Evolutionary conservation across 768 basidiomycete genomes (phyloP).

Genomic region (Trametes sanguinea): DNA sequence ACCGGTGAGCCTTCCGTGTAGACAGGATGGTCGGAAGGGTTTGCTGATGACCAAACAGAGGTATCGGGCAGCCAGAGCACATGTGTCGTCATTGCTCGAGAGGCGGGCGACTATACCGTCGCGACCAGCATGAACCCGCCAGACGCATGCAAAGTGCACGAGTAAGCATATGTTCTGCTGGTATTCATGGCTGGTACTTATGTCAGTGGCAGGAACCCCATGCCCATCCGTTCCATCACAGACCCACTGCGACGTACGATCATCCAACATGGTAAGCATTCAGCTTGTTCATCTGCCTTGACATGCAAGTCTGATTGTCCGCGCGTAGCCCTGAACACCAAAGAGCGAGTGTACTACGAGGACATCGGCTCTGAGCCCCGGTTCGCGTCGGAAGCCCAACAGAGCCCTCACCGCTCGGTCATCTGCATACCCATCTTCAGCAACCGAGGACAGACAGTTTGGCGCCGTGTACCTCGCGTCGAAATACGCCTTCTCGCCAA

Average conservation of each 20-base stretch:
- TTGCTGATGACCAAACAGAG: constrained; percentile 39
- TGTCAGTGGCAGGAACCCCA: constrained; percentile 50
- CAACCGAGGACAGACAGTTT: constrained; percentile 74
- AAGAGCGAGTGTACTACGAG: constrained; percentile 59
- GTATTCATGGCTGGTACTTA: not conserved
- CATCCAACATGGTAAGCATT: constrained; percentile 59
- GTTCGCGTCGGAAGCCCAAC: constrained; percentile 67
- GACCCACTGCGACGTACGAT: constrained; percentile 70
- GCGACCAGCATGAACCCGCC: constrained; percentile 66
- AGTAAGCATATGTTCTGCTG: constrained; percentile 44
- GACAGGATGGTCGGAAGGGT: too few relatives aligned
- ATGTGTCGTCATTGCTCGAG: constrained; percentile 67
- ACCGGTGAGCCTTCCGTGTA: constrained; percentile 43
- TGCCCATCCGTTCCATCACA: constrained; percentile 54
- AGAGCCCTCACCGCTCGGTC: constrained; percentile 59
- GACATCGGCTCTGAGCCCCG: constrained; percentile 66
- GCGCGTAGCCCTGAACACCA: constrained; percentile 60
- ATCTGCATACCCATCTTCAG: constrained; percentile 73
- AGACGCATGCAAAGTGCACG: constrained; percentile 64
- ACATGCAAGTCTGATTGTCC: not conserved
- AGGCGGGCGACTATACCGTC: constrained; percentile 70
- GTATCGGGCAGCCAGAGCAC: constrained; percentile 68
- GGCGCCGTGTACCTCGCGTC: constrained; percentile 70
- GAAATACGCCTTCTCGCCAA: constrained; percentile 62
- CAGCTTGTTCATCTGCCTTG: not conserved